Evolutionary conservation across 1,139 yeast species (phyloP).

Genomic region (Zygosaccharomyces pseudobailii): DNA sequence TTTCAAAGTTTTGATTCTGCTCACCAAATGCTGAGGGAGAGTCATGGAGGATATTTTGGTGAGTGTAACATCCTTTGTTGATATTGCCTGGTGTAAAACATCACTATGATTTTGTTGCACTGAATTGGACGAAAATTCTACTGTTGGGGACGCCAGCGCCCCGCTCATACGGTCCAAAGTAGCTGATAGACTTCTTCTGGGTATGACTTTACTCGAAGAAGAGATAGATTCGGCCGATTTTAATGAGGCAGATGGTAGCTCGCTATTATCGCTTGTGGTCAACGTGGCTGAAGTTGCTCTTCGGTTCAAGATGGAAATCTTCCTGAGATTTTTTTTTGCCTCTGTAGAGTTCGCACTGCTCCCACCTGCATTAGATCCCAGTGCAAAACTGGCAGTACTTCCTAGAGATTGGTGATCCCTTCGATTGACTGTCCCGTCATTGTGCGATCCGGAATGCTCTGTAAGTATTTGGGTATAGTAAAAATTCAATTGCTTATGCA

Average conservation of each 20-base stretch:
- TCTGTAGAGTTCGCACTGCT: conserved; percentile 6
- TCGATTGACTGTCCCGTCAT: background rate
- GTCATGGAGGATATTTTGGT: conserved; percentile 51
- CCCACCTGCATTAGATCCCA: background rate
- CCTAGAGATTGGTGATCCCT: background rate
- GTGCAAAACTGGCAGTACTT: background rate
- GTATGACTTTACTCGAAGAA: conserved; percentile 3
- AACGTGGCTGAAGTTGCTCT: conserved; percentile 19
- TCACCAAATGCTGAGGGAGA: conserved; percentile 28
- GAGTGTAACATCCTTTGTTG: conserved; percentile 58
- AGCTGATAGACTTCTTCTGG: conserved; percentile 18
- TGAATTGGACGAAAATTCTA: conserved; percentile 14
- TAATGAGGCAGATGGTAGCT: background rate
- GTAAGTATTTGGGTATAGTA: conserved; percentile 25
- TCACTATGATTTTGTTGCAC: conserved; percentile 11
- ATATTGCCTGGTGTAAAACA: conserved; percentile 14
- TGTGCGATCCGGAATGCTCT: conserved; percentile 2
- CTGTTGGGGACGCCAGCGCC: conserved; percentile 13
- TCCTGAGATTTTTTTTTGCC: conserved; percentile 17
- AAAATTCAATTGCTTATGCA: conserved; percentile 20
- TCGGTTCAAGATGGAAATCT: conserved; percentile 20
- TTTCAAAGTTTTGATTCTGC: conserved; percentile 37
- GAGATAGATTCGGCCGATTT: conserved; percentile 1
- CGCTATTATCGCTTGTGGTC: conserved; percentile 2
- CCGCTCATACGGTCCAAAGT: conserved; percentile 29